Base-by-base conservation (phyloP, 495 filamentous ascomycete genomes). In the Trichoderma asperelloides region DNA sequence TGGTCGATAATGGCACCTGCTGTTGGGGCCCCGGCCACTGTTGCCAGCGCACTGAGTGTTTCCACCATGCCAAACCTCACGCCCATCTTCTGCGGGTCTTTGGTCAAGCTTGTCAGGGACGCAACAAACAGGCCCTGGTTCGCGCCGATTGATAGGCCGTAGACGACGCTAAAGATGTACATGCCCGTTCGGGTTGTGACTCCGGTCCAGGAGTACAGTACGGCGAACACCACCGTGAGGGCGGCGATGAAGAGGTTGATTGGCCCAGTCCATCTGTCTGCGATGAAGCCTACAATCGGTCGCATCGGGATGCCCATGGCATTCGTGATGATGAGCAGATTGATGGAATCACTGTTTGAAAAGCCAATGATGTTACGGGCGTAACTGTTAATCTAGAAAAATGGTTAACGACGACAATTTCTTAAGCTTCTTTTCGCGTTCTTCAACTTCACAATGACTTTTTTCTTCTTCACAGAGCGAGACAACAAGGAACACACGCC, bases 11-110 rank as follows among this genome's bases (percentile, higher is more conserved):
- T 80, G 7, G 78, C 78, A 4, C 79, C 78, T 0, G 80, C 78
- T 1, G 74, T 78, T 1, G 78, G 78, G 25, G 79, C 78, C 0
- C 79, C 79, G 1, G 78, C 79, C 21, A 80, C 71, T 21, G 77
- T 76, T 4, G 78, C 77, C 63, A 79, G 78, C 7, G 72, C 76
- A 4, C 71, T 66, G 40, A 78, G 71, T 3, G 77, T 80, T 37
- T 75, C 79, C 18, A 78, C 75, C 78, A 81, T 80, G 40, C 79
- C 79, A 63, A 78, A 80, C 21, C 78, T 55, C 0, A 73, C 78
- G 3, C 80, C 79, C 78, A 80, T 78, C 71, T 77, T 78, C 23
- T 71, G 64, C 1, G 74, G 77, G 64, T 81, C 74, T 47, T 68
- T 72, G 15, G 75, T 80, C 64, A 81, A 37, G 60, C 77, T 77